A percentile compares a stretch with the other conserved stretches of the same genome.
Evolutionary conservation across 139 green algal species (phyloP).

Genomic region (Coelastrella sp.): DNA sequence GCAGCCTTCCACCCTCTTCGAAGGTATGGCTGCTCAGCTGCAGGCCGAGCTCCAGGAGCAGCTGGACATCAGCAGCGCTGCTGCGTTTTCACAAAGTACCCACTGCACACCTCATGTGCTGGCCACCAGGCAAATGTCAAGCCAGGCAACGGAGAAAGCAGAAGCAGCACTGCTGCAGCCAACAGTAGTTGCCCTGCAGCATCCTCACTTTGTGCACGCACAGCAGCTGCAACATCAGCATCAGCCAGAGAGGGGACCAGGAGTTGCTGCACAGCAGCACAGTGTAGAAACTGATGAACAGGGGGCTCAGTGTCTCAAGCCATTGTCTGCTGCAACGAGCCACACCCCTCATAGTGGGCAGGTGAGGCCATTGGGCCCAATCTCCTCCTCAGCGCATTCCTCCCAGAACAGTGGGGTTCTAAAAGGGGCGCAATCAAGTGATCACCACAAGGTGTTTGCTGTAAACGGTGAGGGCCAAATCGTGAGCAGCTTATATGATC

Average conservation of each 20-base stretch:
- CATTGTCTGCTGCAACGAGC: no score
- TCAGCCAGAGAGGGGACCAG: background rate
- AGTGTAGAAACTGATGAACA: no score
- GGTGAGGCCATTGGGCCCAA: no score
- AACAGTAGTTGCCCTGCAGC: background rate
- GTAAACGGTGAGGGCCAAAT: background rate
- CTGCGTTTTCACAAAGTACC: background rate
- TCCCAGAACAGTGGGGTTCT: no score
- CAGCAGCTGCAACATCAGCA: background rate
- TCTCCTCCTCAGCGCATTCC: no score
- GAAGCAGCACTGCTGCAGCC: background rate
- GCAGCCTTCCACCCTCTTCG: background rate
- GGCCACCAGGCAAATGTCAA: background rate
- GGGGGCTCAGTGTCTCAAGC: no score
- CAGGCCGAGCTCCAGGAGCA: constrained; percentile 3
- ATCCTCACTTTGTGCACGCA: background rate
- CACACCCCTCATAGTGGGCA: no score
- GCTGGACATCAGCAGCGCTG: background rate
- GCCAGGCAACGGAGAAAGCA: background rate
- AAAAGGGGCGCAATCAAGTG: no score
- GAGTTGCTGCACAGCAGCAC: background rate
- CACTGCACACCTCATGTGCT: background rate
- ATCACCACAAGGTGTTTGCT: no score
- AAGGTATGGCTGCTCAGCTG: background rate
- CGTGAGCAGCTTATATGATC: background rate